Base-by-base conservation (phyloP, 768 basidiomycete species). In the Terana coerulea region DNA sequence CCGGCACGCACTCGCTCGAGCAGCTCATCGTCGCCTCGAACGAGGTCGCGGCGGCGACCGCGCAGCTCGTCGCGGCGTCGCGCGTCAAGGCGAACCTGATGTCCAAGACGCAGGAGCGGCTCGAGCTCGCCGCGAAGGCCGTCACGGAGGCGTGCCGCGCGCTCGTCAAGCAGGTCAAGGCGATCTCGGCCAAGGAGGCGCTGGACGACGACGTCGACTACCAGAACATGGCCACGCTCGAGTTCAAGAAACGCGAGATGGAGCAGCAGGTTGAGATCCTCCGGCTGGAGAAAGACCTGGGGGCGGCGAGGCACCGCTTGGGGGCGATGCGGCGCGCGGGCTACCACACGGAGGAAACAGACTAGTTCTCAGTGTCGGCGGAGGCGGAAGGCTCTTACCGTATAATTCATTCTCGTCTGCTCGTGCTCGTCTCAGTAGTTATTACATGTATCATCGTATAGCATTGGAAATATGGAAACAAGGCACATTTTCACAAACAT, bases 11-110 rank as follows among this genome's bases (percentile, higher is more conserved):
- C 67, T 94, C 95, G 26, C 79, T 98, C 52, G 97, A 98, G 71
- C 97, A 99, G 71, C 88, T 99, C 59, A 98, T 99, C 64, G 97
- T 98, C 52, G 91, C 97, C n/a, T 99, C 97, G 33, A 98, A 98
- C 70, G 97, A 98, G 67, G 97, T 99, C 35, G 92, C 95, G 2
- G 92, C 85, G 46, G 88, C 97, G 2, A 99, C 97, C 1, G 97
- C 97, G 14, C 97, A 99, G 69, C 86, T 99, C 46, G 97, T 99
- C 39, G 97, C 97, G 22, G 97, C 97, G 6, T 98, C 95, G 10
- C 86, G 97, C 50, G 97, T 99, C 64, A 99, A 98, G 74, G 93
- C 95, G 4, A 93, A 93, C 64, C 76, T 98, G 56, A 98, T 98
- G 95, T 95, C 91, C 47, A 95, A 97, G 75, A 97, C 95, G 2